Conservation (phyloP, 75 land plant species). For the Sequoia sempervirens region DNA sequence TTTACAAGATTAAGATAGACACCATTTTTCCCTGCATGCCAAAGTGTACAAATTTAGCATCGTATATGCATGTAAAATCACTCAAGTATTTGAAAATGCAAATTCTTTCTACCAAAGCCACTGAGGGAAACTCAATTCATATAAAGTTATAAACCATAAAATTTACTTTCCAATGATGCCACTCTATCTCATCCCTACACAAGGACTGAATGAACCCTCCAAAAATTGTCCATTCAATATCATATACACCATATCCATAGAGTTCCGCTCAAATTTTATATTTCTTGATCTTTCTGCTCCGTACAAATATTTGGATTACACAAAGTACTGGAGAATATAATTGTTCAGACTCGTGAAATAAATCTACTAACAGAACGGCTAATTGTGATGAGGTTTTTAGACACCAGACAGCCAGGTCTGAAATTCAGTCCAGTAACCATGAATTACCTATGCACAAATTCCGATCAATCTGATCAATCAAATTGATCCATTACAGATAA, state of each 20-base stretch:
- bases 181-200: background rate
- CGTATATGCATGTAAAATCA: background rate
- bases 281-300: background rate
- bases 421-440: background rate
- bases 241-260: background rate
- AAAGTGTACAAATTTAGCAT: background rate
- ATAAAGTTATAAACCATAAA: background rate
- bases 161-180: background rate
- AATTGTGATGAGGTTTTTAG: background rate
- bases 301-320: background rate
- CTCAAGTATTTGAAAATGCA: background rate
- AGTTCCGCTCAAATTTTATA: background rate
- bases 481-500: background rate
- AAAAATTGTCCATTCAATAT: background rate
- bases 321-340: background rate
- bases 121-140: background rate
- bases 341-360: background rate
- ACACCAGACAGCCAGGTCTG: background rate
- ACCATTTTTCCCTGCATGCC: conserved; percentile 80
- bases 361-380: background rate
- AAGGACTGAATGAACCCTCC: background rate
- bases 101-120: background rate
- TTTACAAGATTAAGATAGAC: conserved; percentile 66
- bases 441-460: background rate
- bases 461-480: background rate